phyloP scores from a whole-genome alignment of 768 basidiomycete genomes.

The Pleurotus eryngii region DNA sequence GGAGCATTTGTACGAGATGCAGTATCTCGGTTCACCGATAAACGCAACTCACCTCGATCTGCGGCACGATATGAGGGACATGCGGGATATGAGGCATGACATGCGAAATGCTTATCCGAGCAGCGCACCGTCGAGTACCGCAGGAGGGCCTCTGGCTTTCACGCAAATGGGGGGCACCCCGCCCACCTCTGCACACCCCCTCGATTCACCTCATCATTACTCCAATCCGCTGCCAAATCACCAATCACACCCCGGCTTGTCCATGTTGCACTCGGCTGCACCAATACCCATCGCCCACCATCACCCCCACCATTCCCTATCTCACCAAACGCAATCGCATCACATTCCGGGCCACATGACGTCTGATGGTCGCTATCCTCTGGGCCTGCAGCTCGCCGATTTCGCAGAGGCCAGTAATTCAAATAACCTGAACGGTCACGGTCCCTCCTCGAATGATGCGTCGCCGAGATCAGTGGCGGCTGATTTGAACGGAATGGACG shows the following conservation, averaged over 20 bases:
- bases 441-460: neutral
- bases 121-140: neutral
- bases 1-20: slow-evolving; percentile 1
- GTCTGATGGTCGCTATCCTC: neutral
- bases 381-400: neutral
- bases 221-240: neutral
- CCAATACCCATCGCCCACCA: slow-evolving; percentile 6
- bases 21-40: neutral
- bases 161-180: neutral
- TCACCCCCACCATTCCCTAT: neutral
- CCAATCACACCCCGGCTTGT: neutral
- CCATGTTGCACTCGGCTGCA: neutral
- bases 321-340: neutral
- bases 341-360: neutral
- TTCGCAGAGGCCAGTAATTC: neutral
- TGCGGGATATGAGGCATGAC: neutral
- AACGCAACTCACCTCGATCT: neutral
- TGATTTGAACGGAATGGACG: neutral
- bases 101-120: neutral
- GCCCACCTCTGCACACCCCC: neutral
- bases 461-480: neutral
- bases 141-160: slow-evolving; percentile 1
- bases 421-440: neutral
- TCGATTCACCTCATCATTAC: slow-evolving; percentile 5
- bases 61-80: too few species aligned